Evolutionary conservation across 805 yeast genomes (phyloP), one percentile per base, ranked within the genome.

Genomic region (Wickerhamomyces chaumierensis): DNA sequence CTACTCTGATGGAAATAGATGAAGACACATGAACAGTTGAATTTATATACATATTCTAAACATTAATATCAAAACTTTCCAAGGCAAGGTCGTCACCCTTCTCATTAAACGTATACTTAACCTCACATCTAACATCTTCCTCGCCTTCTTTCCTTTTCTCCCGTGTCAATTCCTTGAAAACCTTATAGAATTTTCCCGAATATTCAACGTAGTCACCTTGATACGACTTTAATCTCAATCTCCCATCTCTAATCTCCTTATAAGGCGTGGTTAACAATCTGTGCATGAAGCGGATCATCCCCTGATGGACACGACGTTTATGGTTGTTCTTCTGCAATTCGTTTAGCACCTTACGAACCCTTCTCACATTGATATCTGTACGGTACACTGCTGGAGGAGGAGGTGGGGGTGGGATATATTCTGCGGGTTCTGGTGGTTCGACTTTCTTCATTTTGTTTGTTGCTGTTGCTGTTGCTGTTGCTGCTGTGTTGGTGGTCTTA

Each of bases 121-220:
- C 33, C 1, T 33, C 14, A 9, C 18, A 9, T 11, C 32, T 33
- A 3, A 15, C 29, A 4, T 29, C 25, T 9, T 34, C 33, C 8
- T 33, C 23, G 2, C 15, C 27, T 3, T 21, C 28, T 20, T 25
- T 35, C 2, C 33, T 33, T 21, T 38, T 47, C 11, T 40, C 45
- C 2, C 16, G 28, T 31, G 45, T 45, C 15, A 45, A 16, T 12
- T 33, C 13, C 2, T 36, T 28, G 40, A 50, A 43, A 17, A 49
- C 29, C 15, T 38, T 39, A 31, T 42, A 36, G 39, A 52, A 45
- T 21, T 43, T 46, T 5, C 46, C 40, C 21, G 44, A 45, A 20
- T 44, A 48, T 35, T 53, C 58, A 13, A 40, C 52, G 35, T 37
- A 53, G 34, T 53, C 58, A 13, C 58, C 58, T 34, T 47, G 50